Evolutionary conservation across 2,329 filamentous ascomycete genomes (phyloP), one percentile per base, ranked within the genome.

Genomic region (Phaeosphaeria sp.): DNA sequence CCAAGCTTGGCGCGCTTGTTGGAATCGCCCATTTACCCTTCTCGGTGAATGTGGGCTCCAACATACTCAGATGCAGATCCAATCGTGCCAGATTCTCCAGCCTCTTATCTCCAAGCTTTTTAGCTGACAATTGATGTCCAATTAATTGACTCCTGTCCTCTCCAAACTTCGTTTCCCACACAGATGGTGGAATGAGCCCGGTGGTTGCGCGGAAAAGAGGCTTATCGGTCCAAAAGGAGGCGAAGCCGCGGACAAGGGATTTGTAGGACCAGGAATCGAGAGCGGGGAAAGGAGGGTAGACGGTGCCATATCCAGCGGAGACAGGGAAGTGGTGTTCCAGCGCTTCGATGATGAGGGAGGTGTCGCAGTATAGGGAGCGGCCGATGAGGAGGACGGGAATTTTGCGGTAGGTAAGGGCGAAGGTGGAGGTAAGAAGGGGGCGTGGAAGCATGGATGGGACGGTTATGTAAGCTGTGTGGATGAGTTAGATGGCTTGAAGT

Each of bases 381-480:
- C 72, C 73, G 51, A 76, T 73, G 22, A 70, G 62, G 5, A 75
- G 56, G 41, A 74, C 53, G 17, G 73, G 73, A 52, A 68, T 78
- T 52, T 78, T 79, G 50, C 78, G 77, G 63, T 80, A 79, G 0
- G 72, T 67, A 7, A 80, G 60, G 27, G 65, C 69, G 59, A 80
- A 78, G 13, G 72, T 73, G 18, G 72, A 60, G 22, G 65, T 65
- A 1, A 80, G 63, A 25, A 76, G 46, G 1, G 78, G 75, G 1
- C 78, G 67, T 1, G 78, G 77, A 65, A 79, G 74, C 75, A 79
- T 79, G 9, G 71, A 74, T 1, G 76, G 76, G 18, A 79, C 77
- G 22, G 73, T 56, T 25, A 79, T 62, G 60, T 78, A 79, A 6
- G 72, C 69, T 69, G 54, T 23, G n/a, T 50, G 33, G 22, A 46